A percentile compares a stretch with the other conserved stretches of the same genome.
Conservation (phyloP, 2,329 filamentous ascomycete species). For the Aspergillus uvarum region DNA sequence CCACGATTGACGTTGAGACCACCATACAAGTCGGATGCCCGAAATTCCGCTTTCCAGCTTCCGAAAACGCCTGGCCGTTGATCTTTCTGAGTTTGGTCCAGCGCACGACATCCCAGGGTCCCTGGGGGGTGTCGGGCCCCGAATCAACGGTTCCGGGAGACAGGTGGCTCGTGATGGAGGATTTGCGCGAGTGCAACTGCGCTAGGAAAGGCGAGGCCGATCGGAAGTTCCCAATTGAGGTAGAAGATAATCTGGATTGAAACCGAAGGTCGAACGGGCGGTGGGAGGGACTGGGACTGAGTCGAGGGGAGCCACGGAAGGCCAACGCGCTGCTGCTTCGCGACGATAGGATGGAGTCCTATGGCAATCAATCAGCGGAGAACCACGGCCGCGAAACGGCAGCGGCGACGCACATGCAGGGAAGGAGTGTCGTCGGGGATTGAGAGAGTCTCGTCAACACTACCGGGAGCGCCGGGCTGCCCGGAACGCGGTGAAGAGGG, state of each 20-base stretch:
- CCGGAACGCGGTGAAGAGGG: constrained; percentile 24
- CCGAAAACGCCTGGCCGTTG: constrained; percentile 85
- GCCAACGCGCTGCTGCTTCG: constrained; percentile 73
- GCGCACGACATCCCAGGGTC: constrained; percentile 93
- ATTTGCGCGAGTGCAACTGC: constrained; percentile 74
- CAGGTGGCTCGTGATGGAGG: constrained; percentile 72
- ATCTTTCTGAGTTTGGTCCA: constrained; percentile 95
- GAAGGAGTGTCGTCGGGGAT: constrained; percentile 83
- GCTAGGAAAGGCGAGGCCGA: constrained; percentile 76
- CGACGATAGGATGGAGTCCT: constrained; percentile 58
- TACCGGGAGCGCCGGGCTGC: constrained; percentile 27
- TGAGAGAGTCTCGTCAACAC: constrained; percentile 68
- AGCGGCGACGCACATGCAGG: constrained; percentile 62
- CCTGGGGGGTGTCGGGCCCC: constrained; percentile 68
- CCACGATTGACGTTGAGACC: constrained; percentile 80
- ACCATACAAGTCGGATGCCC: constrained; percentile 86
- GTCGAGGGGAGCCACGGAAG: constrained; percentile 64
- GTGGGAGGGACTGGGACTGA: constrained; percentile 78
- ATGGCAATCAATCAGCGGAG: constrained; percentile 28
- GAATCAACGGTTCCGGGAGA: constrained; percentile 57
- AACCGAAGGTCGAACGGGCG: constrained; percentile 94
- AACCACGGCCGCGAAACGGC: constrained; percentile 57
- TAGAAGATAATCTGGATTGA: constrained; percentile 77
- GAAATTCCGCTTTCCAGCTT: constrained; percentile 88
- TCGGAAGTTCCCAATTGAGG: constrained; percentile 61